Evolutionary conservation across 139 green algal genomes (phyloP).

Genomic region (Chlorella sorokiniana): DNA sequence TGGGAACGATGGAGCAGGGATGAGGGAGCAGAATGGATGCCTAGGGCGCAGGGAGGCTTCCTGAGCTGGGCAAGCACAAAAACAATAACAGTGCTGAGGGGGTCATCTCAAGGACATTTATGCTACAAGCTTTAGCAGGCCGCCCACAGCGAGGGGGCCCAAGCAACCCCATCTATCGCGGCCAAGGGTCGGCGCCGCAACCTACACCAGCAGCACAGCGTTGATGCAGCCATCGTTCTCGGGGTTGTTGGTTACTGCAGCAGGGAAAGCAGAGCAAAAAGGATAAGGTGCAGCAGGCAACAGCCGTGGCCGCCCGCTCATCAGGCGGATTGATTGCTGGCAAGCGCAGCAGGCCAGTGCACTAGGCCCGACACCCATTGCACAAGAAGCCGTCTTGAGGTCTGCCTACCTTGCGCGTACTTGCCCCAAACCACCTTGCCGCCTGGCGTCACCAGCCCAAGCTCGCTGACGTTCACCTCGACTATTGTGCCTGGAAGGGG

Average conservation of each 20-base stretch:
- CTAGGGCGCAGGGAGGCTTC: too few relatives aligned
- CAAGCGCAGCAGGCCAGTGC: too few relatives aligned
- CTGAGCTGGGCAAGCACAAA: too few relatives aligned
- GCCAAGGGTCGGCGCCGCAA: too few relatives aligned
- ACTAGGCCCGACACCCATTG: not conserved
- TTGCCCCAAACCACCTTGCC: conserved; percentile 99
- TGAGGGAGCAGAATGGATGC: too few relatives aligned
- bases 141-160: too few relatives aligned
- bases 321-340: not conserved
- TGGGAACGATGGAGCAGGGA: too few relatives aligned
- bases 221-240: conserved; percentile 99
- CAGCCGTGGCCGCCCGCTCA: not conserved
- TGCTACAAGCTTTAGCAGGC: too few relatives aligned
- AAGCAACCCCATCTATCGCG: too few relatives aligned
- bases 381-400: not conserved
- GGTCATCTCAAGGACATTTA: not conserved
- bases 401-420: conserved; percentile 85
- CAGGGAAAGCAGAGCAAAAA: not conserved
- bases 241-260: conserved; percentile 91
- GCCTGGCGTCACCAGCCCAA: conserved; percentile 97
- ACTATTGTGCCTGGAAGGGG: conserved; percentile 77
- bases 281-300: not conserved
- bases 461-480: conserved; percentile 98
- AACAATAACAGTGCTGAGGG: too few relatives aligned
- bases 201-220: conserved; percentile 95